Evolutionary conservation across 352 stramenopile genomes (phyloP), one percentile per base, ranked within the genome.

Genomic region (Thraustochytrium aureum): DNA sequence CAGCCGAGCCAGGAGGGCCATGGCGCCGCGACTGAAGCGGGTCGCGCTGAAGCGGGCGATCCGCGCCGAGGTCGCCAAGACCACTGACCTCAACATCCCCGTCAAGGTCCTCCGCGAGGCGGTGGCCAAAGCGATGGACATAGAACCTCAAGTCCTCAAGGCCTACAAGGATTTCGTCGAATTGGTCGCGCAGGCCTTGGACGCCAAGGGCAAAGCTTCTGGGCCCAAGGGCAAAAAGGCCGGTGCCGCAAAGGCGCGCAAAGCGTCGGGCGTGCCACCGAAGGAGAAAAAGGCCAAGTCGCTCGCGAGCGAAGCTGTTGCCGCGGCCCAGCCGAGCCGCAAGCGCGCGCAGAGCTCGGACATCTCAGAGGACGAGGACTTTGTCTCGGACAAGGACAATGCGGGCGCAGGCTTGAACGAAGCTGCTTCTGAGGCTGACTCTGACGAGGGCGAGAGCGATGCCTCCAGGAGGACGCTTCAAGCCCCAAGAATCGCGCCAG

Each of bases 51-150:
- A 52, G 43, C 22, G 10, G 43, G 43, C 43, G 10, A 22, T 52
- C 10, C 43, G 43, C 43, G 43, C 43, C 10, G 43, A 52, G 43
- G 43, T 52, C 10, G 43, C 43, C 10, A 22, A 22, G 43, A 22
- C 10, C 10, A 10, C 10, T 52, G 43, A 22, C 43, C 10, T 10
- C 43, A 22, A 52, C 43, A 22, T 52, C 43, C 43, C n/a, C n/a
- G 43, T 72, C 26, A 72, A 72, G 62, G 10, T 20, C n/a, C 20
- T 72, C 6, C 62, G 62, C 39, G 32, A 62, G 6, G 41, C 6
- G 0, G 62, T 72, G 17, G 62, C 62, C 32, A 72, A 72, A 30
- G 32, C 22, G 17, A 26, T 59, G 14, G 41, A 30, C 22, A 33
- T 72, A 6, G 62, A 72, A 1, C 3, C 35, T 0, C 1, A 6